Evolutionary conservation across 352 stramenopile genomes (phyloP).

Genomic region (Globisporangium cystogenes): DNA sequence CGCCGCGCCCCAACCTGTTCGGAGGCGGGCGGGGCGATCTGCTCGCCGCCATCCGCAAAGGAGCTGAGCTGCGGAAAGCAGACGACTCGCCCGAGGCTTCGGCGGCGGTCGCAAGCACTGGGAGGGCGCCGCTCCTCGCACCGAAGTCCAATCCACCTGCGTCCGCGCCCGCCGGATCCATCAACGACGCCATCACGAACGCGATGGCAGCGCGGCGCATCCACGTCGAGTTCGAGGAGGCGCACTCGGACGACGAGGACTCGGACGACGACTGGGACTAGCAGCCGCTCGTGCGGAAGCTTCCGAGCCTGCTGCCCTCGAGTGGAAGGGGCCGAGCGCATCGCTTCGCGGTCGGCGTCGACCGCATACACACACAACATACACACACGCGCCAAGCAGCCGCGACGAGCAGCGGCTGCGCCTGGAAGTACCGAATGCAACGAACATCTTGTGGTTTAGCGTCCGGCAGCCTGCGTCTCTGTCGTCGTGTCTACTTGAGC

Average conservation of each 20-base stretch:
- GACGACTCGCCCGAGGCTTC: constrained; percentile 4
- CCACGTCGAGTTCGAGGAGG: constrained; percentile 76
- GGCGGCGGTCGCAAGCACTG: background rate
- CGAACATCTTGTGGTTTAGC: background rate
- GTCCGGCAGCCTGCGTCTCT: background rate
- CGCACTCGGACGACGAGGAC: constrained; percentile 48
- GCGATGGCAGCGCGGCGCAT: constrained; percentile 76
- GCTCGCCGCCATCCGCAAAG: constrained; percentile 71
- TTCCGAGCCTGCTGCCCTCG: constrained; percentile 6
- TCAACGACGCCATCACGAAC: constrained; percentile 79
- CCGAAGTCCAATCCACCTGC: background rate
- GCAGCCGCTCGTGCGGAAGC: background rate
- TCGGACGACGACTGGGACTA: constrained; percentile 84
- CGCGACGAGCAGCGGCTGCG: background rate
- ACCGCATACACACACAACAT: background rate
- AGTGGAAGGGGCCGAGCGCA: constrained; percentile 9
- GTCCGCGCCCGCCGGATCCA: constrained; percentile 40
- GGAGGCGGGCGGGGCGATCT: constrained; percentile 62
- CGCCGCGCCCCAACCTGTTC: constrained; percentile 63
- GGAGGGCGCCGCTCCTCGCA: background rate
- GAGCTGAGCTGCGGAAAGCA: constrained; percentile 47
- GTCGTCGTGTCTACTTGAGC: background rate
- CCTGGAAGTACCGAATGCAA: no score
- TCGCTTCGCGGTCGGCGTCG: background rate
- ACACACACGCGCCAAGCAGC: background rate